phyloP scores from a whole-genome alignment of 1,284 basidiomycete genomes.

The Ganoderma meredithae region DNA sequence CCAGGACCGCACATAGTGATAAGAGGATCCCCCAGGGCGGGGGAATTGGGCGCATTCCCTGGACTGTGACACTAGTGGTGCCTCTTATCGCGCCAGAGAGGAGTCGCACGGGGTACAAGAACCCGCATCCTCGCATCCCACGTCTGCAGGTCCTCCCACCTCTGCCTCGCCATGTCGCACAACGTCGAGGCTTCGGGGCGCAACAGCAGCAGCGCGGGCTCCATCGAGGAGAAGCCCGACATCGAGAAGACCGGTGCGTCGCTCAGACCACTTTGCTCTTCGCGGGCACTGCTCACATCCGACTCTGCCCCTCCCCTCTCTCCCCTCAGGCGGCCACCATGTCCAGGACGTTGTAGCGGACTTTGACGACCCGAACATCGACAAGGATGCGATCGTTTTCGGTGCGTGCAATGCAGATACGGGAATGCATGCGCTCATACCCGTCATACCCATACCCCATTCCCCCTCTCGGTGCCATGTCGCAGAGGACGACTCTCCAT shows the following conservation, averaged over 20 bases:
- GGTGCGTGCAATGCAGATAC: conserved; percentile 25
- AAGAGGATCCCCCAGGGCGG: conserved; percentile 9
- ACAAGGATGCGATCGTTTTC: conserved; percentile 41
- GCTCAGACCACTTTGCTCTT: background rate
- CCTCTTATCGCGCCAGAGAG: conserved; percentile 13
- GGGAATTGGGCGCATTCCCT: conserved; percentile 6
- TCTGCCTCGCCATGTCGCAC: conserved; percentile 34
- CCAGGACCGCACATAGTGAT: conserved; percentile 17
- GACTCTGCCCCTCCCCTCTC: background rate
- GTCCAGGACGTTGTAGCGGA: conserved; percentile 41
- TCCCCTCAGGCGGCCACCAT: conserved; percentile 3
- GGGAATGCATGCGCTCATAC: background rate
- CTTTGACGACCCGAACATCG: conserved; percentile 64
- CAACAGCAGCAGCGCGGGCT: conserved; percentile 32
- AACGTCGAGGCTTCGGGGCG: conserved; percentile 28
- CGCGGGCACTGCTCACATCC: background rate
- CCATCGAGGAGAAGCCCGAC: conserved; percentile 69
- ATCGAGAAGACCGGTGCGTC: conserved; percentile 34
- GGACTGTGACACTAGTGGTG: background rate
- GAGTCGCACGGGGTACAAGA: conserved; percentile 28
- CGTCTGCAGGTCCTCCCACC: conserved; percentile 26
- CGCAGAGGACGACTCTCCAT: conserved; percentile 60
- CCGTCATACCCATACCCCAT: background rate
- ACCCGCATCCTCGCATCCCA: conserved; percentile 19
- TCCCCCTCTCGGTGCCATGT: background rate